phyloP scores from a whole-genome alignment of 768 basidiomycete genomes.

The Chalciporus pseudorubinellus region DNA sequence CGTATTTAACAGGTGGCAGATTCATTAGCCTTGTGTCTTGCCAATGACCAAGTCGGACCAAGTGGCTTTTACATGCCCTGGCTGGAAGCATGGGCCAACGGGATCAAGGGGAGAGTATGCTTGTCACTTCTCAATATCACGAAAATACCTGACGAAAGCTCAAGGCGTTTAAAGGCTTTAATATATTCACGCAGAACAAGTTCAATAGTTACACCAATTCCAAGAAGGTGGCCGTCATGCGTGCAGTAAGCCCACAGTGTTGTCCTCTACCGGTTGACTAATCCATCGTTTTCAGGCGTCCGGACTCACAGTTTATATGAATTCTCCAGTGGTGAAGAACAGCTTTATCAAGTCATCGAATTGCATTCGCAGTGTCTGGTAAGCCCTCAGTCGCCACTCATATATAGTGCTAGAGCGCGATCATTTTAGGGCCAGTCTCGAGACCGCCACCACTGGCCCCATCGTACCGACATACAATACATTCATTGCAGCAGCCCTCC shows the following conservation, averaged over 20 bases:
- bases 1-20: background rate
- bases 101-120: background rate
- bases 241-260: background rate
- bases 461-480: background rate
- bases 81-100: background rate
- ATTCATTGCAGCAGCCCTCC: background rate
- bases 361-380: background rate
- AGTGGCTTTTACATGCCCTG: background rate
- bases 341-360: no score
- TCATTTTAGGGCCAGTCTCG: no score
- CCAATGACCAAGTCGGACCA: background rate
- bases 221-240: background rate
- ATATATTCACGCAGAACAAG: background rate
- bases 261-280: no score
- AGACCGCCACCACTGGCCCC: background rate
- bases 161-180: background rate
- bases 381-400: no score
- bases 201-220: background rate
- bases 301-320: no score
- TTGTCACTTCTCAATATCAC: no score
- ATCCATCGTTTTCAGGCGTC: no score
- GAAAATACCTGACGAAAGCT: no score
- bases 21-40: background rate
- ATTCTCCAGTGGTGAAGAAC: no score
- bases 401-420: no score